Evolutionary conservation across 192 early-diverging fungal genomes (phyloP).

Genomic region (Phycomyces blakesleeanus): DNA sequence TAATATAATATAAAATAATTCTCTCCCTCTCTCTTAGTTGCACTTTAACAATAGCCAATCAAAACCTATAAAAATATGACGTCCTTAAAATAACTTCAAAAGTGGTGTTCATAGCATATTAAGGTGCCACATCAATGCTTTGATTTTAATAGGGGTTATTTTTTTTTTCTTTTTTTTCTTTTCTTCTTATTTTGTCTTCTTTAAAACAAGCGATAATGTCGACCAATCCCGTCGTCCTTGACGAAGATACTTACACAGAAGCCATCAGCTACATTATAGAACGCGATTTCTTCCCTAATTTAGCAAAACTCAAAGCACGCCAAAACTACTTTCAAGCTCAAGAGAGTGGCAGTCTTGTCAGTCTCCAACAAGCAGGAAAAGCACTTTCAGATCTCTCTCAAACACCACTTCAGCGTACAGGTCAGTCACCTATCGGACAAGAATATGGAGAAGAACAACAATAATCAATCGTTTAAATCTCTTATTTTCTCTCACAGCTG

Average conservation of each 20-base stretch:
- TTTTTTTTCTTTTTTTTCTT: not conserved
- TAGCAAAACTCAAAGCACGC: slow-evolving; percentile 57
- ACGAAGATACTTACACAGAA: slow-evolving; percentile 78
- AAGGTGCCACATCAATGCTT: no score
- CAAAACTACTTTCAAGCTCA: slow-evolving; percentile 56
- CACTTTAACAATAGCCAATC: no score
- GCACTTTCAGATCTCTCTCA: slow-evolving; percentile 17
- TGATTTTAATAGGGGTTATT: no score
- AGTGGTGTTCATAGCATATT: no score
- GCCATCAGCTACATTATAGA: slow-evolving; percentile 75
- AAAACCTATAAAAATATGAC: no score
- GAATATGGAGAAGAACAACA: not conserved
- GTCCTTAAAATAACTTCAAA: no score
- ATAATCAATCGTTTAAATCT: not conserved
- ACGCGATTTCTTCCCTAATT: slow-evolving; percentile 78
- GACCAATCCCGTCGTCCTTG: slow-evolving; percentile 42
- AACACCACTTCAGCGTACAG: slow-evolving; percentile 6
- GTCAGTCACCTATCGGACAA: not conserved
- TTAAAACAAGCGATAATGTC: no score
- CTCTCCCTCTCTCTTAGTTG: no score
- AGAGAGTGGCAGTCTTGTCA: slow-evolving; percentile 33
- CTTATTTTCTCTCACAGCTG: not conserved
- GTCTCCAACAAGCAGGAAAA: slow-evolving; percentile 23
- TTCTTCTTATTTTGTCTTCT: slow-evolving; percentile 2
- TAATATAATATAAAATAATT: no score